These are phyloP conservation scores for Paulownia fortunei DNA, from an alignment of 257 asterid genomes.

Conservation along the genomic window DNA sequence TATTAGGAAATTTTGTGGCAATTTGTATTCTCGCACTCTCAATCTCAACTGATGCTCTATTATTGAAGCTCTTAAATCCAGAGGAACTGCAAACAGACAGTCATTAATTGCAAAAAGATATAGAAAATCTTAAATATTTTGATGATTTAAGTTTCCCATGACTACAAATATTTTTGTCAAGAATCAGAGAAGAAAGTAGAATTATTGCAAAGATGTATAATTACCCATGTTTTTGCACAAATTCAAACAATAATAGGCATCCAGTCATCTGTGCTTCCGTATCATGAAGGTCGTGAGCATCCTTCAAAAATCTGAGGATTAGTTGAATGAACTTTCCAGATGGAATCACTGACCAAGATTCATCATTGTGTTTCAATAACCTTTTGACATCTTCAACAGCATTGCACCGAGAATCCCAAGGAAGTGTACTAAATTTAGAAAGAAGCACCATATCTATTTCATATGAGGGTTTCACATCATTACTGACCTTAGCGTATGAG, in stretches of 20 bases:
- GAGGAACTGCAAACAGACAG: neutral
- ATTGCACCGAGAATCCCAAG: constrained; percentile 72
- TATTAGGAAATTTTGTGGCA: neutral
- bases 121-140: neutral
- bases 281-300: constrained; percentile 55
- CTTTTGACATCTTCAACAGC: constrained; percentile 53
- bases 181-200: neutral
- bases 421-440: constrained; percentile 52
- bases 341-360: constrained; percentile 40
- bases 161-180: neutral
- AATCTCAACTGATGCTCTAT: neutral
- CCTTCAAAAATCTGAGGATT: constrained; percentile 64
- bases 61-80: neutral
- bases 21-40: neutral
- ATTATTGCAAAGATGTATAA: neutral
- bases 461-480: constrained; percentile 23
- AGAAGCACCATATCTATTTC: constrained; percentile 45
- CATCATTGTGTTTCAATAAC: constrained; percentile 42
- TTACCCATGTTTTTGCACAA: constrained; percentile 77
- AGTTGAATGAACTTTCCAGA: constrained; percentile 41
- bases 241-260: constrained; percentile 59
- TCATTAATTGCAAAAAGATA: neutral
- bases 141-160: neutral
- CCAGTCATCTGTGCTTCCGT: constrained; percentile 72
- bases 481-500: constrained; percentile 29